These are phyloP conservation scores for Cladosporium sphaerospermum DNA, from an alignment of 2,329 filamentous ascomycete genomes.

Conservation along the genomic window DNA sequence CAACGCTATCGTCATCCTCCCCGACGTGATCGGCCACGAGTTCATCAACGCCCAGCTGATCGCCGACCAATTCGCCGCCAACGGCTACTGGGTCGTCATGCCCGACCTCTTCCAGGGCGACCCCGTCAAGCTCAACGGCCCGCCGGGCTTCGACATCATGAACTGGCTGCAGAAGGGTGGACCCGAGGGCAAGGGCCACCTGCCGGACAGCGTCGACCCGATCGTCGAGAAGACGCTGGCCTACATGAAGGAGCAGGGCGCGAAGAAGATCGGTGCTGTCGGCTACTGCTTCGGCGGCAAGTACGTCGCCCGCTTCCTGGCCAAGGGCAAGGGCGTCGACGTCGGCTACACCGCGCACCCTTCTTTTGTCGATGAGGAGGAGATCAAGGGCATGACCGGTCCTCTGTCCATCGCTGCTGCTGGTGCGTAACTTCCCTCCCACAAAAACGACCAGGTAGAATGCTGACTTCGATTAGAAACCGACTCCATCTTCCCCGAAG, in stretches of 20 bases:
- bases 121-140: constrained; percentile 49
- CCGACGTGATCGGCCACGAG: constrained; percentile 53
- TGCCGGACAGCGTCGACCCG: constrained; percentile 44
- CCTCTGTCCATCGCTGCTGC: constrained; percentile 59
- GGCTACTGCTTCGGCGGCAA: constrained; percentile 49
- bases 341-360: constrained; percentile 72
- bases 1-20: constrained; percentile 51
- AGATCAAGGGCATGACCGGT: constrained; percentile 51
- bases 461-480: constrained; percentile 38
- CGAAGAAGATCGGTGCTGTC: constrained; percentile 41
- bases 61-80: constrained; percentile 68
- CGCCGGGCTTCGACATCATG: constrained; percentile 43
- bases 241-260: constrained; percentile 45
- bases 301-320: constrained; percentile 58
- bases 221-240: constrained; percentile 44
- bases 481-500: constrained; percentile 53
- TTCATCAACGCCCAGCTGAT: constrained; percentile 51
- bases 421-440: constrained; percentile 32
- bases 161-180: constrained; percentile 40
- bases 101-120: constrained; percentile 68
- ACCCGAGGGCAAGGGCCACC: constrained; percentile 33
- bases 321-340: constrained; percentile 50
- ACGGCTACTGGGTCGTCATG: constrained; percentile 64
- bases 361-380: constrained; percentile 60
- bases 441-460: background rate